phyloP scores from a whole-genome alignment of 139 green algal genomes.

The Coelastrella sp. region DNA sequence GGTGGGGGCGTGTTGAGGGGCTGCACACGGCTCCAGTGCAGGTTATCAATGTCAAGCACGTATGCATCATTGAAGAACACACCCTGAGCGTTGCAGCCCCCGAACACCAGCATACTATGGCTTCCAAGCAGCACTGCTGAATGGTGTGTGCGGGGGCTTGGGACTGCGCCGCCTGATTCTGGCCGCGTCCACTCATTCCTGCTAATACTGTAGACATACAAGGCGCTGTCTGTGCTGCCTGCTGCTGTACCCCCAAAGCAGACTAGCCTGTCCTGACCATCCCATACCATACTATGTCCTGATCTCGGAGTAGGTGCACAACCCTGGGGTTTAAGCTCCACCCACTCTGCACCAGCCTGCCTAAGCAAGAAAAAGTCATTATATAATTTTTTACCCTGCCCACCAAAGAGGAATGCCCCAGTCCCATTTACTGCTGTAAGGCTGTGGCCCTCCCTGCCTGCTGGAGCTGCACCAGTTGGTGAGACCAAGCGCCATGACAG shows the following conservation, averaged over 20 bases:
- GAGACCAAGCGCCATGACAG: conserved; percentile 48
- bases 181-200: conserved; percentile 51
- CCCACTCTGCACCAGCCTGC: conserved; percentile 29
- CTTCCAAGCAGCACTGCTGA: conserved; percentile 48
- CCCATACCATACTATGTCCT: conserved; percentile 59
- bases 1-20: conserved; percentile 61
- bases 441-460: conserved; percentile 42
- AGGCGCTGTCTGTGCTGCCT: conserved; percentile 50
- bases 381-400: conserved; percentile 65
- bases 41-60: conserved; percentile 51
- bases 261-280: conserved; percentile 55
- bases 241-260: conserved; percentile 60
- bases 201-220: conserved; percentile 54
- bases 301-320: conserved; percentile 40
- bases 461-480: conserved; percentile 22
- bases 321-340: conserved; percentile 38
- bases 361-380: conserved; percentile 62
- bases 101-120: conserved; percentile 61
- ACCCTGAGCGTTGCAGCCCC: conserved; percentile 58
- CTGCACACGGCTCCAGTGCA: conserved; percentile 52
- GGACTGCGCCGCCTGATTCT: conserved; percentile 40
- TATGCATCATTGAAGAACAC: conserved; percentile 63
- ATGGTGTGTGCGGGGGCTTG: conserved; percentile 61
- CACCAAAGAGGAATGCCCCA: conserved; percentile 61
- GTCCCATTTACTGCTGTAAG: conserved; percentile 39